These are phyloP conservation scores for Peronospora destructor DNA, from an alignment of 352 stramenopile genomes.

Conservation along the genomic window DNA sequence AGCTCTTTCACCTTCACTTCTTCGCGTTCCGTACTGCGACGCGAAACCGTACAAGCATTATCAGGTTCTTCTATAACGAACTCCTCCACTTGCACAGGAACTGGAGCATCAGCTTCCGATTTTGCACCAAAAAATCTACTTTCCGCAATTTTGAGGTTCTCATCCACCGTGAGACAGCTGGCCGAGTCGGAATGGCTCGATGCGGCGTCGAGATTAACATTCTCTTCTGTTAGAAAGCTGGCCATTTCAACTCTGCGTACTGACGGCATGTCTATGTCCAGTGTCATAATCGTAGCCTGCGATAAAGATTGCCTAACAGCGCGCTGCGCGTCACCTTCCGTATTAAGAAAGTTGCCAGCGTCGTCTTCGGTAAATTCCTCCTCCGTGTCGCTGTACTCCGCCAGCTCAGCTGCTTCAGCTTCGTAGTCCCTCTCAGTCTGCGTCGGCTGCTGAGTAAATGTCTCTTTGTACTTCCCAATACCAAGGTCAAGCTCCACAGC, in stretches of 20 bases:
- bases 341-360: constrained; percentile 32
- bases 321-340: constrained; percentile 16
- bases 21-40: constrained; percentile 21
- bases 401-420: constrained; percentile 30
- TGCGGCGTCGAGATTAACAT: constrained; percentile 24
- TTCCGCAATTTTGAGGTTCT: constrained; percentile 41
- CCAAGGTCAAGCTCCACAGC: constrained; percentile 40
- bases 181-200: constrained; percentile 34
- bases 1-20: constrained; percentile 24
- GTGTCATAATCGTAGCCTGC: constrained; percentile 20
- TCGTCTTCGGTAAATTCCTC: constrained; percentile 19
- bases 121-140: constrained; percentile 24
- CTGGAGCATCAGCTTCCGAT: constrained; percentile 2
- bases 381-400: constrained; percentile 28
- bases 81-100: constrained; percentile 36
- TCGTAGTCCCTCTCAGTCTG: constrained; percentile 20
- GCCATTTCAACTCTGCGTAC: constrained; percentile 41
- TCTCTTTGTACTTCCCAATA: constrained; percentile 52
- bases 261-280: constrained; percentile 24
- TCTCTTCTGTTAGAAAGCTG: constrained; percentile 43
- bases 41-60: constrained; percentile 20
- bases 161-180: constrained; percentile 37
- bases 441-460: constrained; percentile 16
- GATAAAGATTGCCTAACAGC: constrained; percentile 19
- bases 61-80: constrained; percentile 49